Evolutionary conservation across 2,329 filamentous ascomycete species (phyloP).

Genomic region (Lasiodiplodia citricola): DNA sequence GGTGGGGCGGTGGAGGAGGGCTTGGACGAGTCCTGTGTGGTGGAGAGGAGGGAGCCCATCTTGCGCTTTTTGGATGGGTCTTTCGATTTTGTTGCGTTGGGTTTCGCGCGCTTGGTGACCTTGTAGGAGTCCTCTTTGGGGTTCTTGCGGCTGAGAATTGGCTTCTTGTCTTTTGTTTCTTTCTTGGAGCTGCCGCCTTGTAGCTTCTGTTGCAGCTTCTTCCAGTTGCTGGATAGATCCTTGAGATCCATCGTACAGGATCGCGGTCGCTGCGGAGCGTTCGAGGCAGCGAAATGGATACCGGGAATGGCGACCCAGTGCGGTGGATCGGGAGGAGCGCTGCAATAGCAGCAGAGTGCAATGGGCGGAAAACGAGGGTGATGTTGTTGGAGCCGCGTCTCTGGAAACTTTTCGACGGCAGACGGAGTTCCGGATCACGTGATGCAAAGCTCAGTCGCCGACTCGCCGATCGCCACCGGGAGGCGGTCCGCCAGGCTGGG

Average conservation of each 20-base stretch:
- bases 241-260: slow-evolving; percentile 44
- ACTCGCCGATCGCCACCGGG: slow-evolving; percentile 17
- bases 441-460: neutral
- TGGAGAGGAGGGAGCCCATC: slow-evolving; percentile 58
- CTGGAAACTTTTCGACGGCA: slow-evolving; percentile 18
- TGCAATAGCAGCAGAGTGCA: neutral
- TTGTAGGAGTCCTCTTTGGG: slow-evolving; percentile 27
- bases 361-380: neutral
- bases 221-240: slow-evolving; percentile 70
- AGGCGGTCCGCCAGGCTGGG: neutral
- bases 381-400: neutral
- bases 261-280: neutral
- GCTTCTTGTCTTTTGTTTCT: slow-evolving; percentile 37
- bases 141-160: slow-evolving; percentile 42
- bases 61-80: slow-evolving; percentile 42
- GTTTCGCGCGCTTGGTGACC: slow-evolving; percentile 42
- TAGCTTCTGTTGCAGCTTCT: slow-evolving; percentile 70
- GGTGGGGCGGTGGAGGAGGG: slow-evolving; percentile 49
- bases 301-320: neutral
- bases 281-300: neutral
- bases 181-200: slow-evolving; percentile 36
- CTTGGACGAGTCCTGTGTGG: slow-evolving; percentile 40
- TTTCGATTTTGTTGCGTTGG: slow-evolving; percentile 28
- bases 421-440: neutral
- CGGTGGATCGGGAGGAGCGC: neutral